Evolutionary conservation across 2,329 filamentous ascomycete species (phyloP), one percentile per base, ranked within the genome.

Genomic region (Ophiostoma ips): DNA sequence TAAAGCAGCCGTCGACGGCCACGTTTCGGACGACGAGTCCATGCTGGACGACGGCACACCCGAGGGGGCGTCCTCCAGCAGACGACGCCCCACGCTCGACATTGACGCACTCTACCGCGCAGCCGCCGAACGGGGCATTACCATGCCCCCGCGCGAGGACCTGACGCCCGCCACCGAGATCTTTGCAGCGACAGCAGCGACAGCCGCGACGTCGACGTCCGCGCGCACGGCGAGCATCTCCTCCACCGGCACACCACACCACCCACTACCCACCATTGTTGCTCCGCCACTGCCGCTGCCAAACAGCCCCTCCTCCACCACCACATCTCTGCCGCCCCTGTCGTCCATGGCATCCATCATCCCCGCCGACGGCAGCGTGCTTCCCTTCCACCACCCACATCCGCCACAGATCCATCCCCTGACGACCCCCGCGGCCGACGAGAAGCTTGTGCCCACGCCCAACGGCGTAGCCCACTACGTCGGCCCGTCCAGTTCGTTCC

Each of bases 401-500:
- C 51, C 43, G 15, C 45, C 30, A 3, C 48, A 30, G 7, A 15
- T 21, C 21, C 40, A 30, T 4, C 40, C 30, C 13, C 48, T 35
- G 13, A 41, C 38, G 2, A 40, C 44, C 2, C 47, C 50, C 1
- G 30, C 50, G 2, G 41, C 33, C 28, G 54, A 51, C 30, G 54
- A 56, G 48, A 54, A 49, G 49, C 54, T 56, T 12, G 51, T 56
- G 16, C 54, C 54, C 7, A 55, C 49, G 12, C 44, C 50, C 2
- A 45, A 46, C n/a, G 54, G 54, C 28, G 49, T 54, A 3, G 49
- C 50, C 2, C 54, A 56, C 33, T 56, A 56, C 19, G 52, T 55
- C 10, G 54, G 54, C 10, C 52, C 54, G 2, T 56, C 54, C 6
- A 56, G 54, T 36, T 56, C 54, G 24, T 56, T 56, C 48, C 46